These are phyloP conservation scores for Lachancea fermentati DNA, from an alignment of 805 yeast species.

Conservation along the genomic window DNA sequence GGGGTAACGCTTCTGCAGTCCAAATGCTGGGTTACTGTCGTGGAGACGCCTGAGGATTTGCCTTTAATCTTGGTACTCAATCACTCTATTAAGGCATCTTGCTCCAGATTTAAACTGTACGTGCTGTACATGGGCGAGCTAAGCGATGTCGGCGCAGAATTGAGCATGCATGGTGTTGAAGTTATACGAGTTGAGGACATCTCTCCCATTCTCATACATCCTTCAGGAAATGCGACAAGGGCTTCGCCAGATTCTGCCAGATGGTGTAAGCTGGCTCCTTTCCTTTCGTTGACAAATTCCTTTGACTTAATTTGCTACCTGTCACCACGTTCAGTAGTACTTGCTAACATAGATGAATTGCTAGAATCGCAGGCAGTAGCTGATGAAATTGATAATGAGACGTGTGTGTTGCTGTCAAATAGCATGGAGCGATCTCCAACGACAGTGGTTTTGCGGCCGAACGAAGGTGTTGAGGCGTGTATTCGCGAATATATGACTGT, in stretches of 20 bases:
- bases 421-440: constrained; percentile 5
- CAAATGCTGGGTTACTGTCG: constrained; percentile 28
- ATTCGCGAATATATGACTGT: constrained; percentile 30
- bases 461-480: constrained; percentile 28
- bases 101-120: constrained; percentile 22
- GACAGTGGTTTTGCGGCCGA: constrained; percentile 24
- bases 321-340: constrained; percentile 27
- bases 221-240: neutral
- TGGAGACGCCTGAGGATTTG: constrained; percentile 17
- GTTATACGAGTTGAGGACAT: constrained; percentile 9
- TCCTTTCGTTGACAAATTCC: constrained; percentile 17
- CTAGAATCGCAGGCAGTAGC: constrained; percentile 21
- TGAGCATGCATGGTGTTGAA: constrained; percentile 13
- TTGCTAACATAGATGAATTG: constrained; percentile 29
- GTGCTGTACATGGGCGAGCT: constrained; percentile 18
- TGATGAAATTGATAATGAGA: constrained; percentile 32
- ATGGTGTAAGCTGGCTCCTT: constrained; percentile 20
- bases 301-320: constrained; percentile 30
- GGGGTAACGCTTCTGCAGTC: constrained; percentile 3
- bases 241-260: constrained; percentile 5
- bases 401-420: constrained; percentile 31
- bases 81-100: constrained; percentile 19
- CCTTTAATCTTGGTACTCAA: constrained; percentile 22
- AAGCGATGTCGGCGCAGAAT: constrained; percentile 12
- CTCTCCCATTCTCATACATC: constrained; percentile 3